phyloP scores from a whole-genome alignment of 2,329 filamentous ascomycete species.

The Phialocephala sp. region DNA sequence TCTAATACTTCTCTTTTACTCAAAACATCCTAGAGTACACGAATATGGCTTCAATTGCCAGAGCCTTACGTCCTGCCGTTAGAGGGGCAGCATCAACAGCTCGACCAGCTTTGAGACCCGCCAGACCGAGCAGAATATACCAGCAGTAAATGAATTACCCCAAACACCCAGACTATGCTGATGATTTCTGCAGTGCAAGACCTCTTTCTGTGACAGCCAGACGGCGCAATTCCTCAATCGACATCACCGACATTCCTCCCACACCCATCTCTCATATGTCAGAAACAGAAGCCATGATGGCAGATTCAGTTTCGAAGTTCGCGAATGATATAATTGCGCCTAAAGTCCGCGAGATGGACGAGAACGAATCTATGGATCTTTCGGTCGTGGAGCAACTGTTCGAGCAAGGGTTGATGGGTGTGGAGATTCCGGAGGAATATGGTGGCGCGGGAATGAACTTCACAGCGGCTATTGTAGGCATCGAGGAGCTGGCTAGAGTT shows the following conservation, averaged over 20 bases:
- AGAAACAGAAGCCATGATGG: conserved; percentile 88
- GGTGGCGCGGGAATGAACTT: conserved; percentile 99
- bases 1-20: neutral
- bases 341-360: conserved; percentile 96
- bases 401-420: conserved; percentile 95
- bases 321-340: conserved; percentile 87
- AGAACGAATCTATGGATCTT: conserved; percentile 92
- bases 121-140: conserved; percentile 46
- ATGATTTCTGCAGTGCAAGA: conserved; percentile 48
- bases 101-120: conserved; percentile 47
- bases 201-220: conserved; percentile 65
- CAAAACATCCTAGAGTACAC: conserved; percentile 1
- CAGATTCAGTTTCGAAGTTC: conserved; percentile 88
- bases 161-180: conserved; percentile 11
- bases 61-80: conserved; percentile 51
- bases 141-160: conserved; percentile 46
- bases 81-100: conserved; percentile 46
- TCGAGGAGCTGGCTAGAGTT: conserved; percentile 92
- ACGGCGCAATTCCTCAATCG: conserved; percentile 57
- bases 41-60: conserved; percentile 54
- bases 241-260: conserved; percentile 80
- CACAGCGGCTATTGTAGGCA: conserved; percentile 92
- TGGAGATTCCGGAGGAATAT: conserved; percentile 97
- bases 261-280: conserved; percentile 93
- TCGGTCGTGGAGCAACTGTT: conserved; percentile 89